Conservation (phyloP, 1,284 basidiomycete genomes). For the Spongispora temasekensis region DNA sequence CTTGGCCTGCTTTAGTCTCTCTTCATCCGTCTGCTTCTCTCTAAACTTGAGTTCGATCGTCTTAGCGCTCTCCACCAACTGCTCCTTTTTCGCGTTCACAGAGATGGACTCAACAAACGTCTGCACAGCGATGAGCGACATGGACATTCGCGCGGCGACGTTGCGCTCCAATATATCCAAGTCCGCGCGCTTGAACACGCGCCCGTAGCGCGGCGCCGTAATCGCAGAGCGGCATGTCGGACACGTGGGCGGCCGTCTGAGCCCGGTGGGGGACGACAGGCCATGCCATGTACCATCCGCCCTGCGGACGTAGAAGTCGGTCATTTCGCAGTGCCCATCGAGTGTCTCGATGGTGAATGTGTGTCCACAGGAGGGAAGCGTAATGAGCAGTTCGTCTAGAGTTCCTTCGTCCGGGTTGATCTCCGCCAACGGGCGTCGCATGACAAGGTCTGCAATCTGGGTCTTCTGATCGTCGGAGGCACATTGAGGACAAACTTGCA, state of each 20-base stretch:
- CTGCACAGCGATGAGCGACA: constrained; percentile 38
- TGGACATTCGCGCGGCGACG: constrained; percentile 53
- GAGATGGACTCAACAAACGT: constrained; percentile 31
- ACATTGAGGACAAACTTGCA: constrained; percentile 60
- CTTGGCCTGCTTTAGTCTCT: constrained; percentile 10
- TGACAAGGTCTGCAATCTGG: constrained; percentile 59
- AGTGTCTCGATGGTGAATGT: constrained; percentile 73
- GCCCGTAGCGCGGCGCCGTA: constrained; percentile 56
- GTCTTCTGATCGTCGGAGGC: constrained; percentile 40
- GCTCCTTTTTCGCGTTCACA: constrained; percentile 14
- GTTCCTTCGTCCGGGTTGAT: constrained; percentile 44
- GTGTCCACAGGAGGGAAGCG: constrained; percentile 60
- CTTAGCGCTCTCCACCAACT: constrained; percentile 10
- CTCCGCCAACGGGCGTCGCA: constrained; percentile 54
- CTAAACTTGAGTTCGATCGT: constrained; percentile 23
- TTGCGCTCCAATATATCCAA: constrained; percentile 67
- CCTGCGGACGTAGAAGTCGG: constrained; percentile 49
- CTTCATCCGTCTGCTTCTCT: constrained; percentile 15
- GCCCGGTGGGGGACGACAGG: constrained; percentile 43
- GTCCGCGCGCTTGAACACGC: constrained; percentile 59
- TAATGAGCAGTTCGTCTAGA: constrained; percentile 59
- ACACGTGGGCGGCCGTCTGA: constrained; percentile 51
- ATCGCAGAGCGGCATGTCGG: constrained; percentile 57
- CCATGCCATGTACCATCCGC: constrained; percentile 43
- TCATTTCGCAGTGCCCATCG: constrained; percentile 58